Percentiles rank a stretch among this genome's conserved stretches.
Evolutionary conservation across 192 early-diverging fungal species (phyloP).

Genomic region (Coemansia sp.): DNA sequence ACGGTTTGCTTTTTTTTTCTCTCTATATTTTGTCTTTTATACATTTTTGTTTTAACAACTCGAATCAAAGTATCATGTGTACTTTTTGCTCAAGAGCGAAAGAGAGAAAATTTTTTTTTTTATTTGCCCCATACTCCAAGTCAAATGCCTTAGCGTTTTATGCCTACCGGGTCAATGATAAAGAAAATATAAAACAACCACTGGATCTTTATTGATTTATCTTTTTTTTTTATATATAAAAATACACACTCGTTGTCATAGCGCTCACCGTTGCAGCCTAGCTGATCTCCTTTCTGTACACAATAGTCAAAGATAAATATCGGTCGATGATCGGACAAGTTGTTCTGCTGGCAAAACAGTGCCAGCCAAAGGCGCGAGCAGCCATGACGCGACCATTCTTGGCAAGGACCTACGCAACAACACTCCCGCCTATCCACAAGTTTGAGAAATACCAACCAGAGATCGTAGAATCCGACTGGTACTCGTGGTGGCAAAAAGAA

Average conservation of each 20-base stretch:
- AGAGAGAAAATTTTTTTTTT: too few relatives aligned
- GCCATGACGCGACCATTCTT: neutral
- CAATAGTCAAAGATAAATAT: too few relatives aligned
- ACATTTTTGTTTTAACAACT: neutral
- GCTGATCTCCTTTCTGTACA: too few relatives aligned
- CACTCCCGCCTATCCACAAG: conserved; percentile 34
- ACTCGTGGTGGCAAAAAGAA: conserved; percentile 91
- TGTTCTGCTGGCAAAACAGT: neutral
- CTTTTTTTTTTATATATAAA: neutral
- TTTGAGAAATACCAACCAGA: conserved; percentile 44
- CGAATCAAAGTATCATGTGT: too few relatives aligned
- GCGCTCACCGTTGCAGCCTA: too few relatives aligned
- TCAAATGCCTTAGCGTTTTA: too few relatives aligned
- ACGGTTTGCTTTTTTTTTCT: neutral
- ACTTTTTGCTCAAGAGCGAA: too few relatives aligned
- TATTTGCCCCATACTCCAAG: too few relatives aligned
- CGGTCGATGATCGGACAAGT: neutral
- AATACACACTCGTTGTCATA: neutral
- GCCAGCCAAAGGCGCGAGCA: neutral
- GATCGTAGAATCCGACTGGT: conserved; percentile 88
- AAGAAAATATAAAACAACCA: too few relatives aligned
- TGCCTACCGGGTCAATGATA: too few relatives aligned
- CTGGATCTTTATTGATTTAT: neutral
- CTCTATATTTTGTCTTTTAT: neutral
- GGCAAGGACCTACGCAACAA: neutral